Conservation (phyloP, 1,284 basidiomycete genomes). For the Porodaedalea pini region DNA sequence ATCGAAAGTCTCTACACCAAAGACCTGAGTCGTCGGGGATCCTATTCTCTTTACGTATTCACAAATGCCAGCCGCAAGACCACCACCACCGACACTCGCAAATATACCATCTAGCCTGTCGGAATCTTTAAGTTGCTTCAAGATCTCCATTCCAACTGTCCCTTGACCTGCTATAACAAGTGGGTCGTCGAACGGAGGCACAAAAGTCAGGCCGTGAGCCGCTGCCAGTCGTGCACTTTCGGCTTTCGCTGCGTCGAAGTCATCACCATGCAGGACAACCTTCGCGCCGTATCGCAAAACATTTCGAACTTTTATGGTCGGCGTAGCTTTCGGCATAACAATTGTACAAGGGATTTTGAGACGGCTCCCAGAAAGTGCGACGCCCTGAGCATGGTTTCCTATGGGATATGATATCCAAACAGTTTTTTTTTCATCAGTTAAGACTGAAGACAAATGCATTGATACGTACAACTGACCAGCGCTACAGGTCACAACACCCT, state of each 20-base stretch:
- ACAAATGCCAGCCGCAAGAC: slow-evolving; percentile 83
- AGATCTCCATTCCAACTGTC: slow-evolving; percentile 91
- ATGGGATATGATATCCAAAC: slow-evolving; percentile 20
- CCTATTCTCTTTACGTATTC: slow-evolving; percentile 95
- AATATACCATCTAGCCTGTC: slow-evolving; percentile 86
- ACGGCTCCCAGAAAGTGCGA: slow-evolving; percentile 86
- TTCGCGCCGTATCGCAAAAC: slow-evolving; percentile 92
- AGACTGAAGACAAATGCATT: slow-evolving; percentile 20
- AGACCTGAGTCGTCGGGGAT: slow-evolving; percentile 76
- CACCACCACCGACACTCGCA: slow-evolving; percentile 90
- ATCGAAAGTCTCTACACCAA: slow-evolving; percentile 95
- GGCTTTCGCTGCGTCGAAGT: slow-evolving; percentile 96
- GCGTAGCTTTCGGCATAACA: slow-evolving; percentile 96
- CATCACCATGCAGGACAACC: slow-evolving; percentile 86
- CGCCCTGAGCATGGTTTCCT: slow-evolving; percentile 99
- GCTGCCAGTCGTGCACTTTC: slow-evolving; percentile 88
- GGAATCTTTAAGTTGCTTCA: slow-evolving; percentile 78
- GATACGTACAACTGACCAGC: slow-evolving; percentile 79
- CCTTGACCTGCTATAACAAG: slow-evolving; percentile 97
- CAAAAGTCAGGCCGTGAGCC: slow-evolving; percentile 79
- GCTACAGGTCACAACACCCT: slow-evolving; percentile 96
- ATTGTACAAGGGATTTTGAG: slow-evolving; percentile 94
- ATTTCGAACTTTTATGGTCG: slow-evolving; percentile 94
- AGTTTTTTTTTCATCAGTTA: slow-evolving; percentile 12
- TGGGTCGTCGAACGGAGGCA: slow-evolving; percentile 98